These are phyloP conservation scores for Podospora appendiculata DNA, from an alignment of 495 filamentous ascomycete genomes.

Conservation along the genomic window DNA sequence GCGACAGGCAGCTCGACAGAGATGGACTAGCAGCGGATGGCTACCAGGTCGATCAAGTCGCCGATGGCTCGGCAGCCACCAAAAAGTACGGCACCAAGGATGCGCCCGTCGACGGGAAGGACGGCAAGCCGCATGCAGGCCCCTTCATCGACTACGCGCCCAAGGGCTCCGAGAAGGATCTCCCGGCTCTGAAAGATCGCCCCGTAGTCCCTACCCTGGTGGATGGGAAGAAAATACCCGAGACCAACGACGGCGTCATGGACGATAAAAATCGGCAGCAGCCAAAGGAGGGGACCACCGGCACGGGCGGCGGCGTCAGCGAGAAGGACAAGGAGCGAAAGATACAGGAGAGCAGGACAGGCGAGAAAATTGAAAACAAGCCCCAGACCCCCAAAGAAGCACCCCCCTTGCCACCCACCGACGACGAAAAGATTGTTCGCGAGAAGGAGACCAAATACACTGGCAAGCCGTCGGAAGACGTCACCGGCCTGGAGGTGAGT, in stretches of 20 bases:
- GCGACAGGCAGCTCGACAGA: conserved; percentile 9
- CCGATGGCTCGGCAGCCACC: conserved; percentile 13
- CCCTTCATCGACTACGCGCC: conserved; percentile 70
- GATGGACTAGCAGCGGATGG: conserved; percentile 7
- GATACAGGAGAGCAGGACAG: conserved; percentile 49
- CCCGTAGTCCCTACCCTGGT: conserved; percentile 37
- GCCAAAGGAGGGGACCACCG: conserved; percentile 77
- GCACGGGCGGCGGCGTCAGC: conserved; percentile 78
- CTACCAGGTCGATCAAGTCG: background rate
- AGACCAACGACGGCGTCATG: conserved; percentile 84
- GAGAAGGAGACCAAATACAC: conserved; percentile 28
- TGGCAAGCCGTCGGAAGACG: conserved; percentile 31
- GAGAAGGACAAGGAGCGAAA: conserved; percentile 71
- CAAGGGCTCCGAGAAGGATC: conserved; percentile 32
- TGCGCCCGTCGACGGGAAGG: conserved; percentile 89
- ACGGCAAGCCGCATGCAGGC: conserved; percentile 90
- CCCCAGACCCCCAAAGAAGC: conserved; percentile 79
- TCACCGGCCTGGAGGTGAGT: conserved; percentile 62
- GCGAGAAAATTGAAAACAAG: conserved; percentile 58
- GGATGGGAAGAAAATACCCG: conserved; percentile 64
- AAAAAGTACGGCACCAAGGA: conserved; percentile 63
- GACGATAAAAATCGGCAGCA: conserved; percentile 65
- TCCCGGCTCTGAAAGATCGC: conserved; percentile 38
- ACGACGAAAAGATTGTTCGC: conserved; percentile 51
- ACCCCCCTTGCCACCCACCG: conserved; percentile 71